A percentile compares a stretch with the other conserved stretches of the same genome.
Evolutionary conservation across 345 rosid species (phyloP).

Genomic region (Brassica rapa): DNA sequence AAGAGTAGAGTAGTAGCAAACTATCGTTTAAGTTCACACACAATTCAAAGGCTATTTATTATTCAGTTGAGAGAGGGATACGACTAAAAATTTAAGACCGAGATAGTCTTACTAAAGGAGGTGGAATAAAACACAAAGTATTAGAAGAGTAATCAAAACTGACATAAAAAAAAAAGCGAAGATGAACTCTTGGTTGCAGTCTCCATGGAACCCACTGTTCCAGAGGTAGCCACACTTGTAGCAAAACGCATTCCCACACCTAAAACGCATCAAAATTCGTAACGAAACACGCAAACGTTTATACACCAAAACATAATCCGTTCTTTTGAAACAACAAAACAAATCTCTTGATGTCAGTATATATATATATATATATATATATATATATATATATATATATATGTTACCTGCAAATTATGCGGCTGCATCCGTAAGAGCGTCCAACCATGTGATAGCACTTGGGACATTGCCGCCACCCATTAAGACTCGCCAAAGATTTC

Average conservation of each 20-base stretch:
- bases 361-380: too few species aligned
- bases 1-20: too few species aligned
- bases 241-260: background rate
- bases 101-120: background rate
- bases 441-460: slow-evolving; percentile 9
- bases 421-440: background rate
- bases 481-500: background rate
- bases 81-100: too few species aligned
- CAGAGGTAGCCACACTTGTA: background rate
- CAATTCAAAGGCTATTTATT: too few species aligned
- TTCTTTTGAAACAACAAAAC: too few species aligned
- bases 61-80: too few species aligned
- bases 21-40: too few species aligned
- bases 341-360: too few species aligned
- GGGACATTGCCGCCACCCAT: slow-evolving; percentile 1
- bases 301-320: too few species aligned
- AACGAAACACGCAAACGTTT: background rate
- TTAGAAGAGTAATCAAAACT: background rate
- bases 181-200: background rate
- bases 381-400: too few species aligned
- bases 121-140: background rate
- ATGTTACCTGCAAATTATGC: background rate
- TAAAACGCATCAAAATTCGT: background rate
- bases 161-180: background rate
- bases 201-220: background rate